Conservation (phyloP, 2,329 filamentous ascomycete genomes). For the Xylaria sp. region DNA sequence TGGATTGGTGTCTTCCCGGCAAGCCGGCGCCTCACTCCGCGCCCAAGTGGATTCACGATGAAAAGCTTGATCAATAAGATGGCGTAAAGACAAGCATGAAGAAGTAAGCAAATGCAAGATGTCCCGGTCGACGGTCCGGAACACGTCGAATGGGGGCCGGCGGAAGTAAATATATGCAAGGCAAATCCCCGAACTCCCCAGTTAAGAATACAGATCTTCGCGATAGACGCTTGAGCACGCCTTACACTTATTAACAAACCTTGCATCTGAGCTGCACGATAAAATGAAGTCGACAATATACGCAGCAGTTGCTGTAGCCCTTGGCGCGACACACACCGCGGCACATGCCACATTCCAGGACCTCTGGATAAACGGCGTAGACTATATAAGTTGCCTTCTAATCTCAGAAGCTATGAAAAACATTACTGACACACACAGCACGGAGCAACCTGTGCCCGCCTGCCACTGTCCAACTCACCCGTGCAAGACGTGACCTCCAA, state of each 20-base stretch:
- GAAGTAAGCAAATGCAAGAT: background rate
- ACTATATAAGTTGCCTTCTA: conserved; percentile 45
- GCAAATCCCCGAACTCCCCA: background rate
- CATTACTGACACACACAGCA: conserved; percentile 45
- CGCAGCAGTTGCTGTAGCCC: conserved; percentile 46
- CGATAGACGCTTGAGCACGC: background rate
- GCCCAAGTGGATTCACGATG: conserved; percentile 10
- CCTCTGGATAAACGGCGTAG: conserved; percentile 60
- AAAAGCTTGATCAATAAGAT: background rate
- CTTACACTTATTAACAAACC: background rate
- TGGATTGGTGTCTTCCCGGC: conserved; percentile 9
- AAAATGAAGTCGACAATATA: conserved; percentile 54
- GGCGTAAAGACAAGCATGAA: background rate
- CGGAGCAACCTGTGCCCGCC: conserved; percentile 59
- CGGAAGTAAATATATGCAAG: conserved; percentile 16
- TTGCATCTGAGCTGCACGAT: background rate
- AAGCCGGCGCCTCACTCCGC: conserved; percentile 33
- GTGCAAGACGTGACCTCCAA: conserved; percentile 57
- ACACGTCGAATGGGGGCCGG: background rate
- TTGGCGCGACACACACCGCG: conserved; percentile 52
- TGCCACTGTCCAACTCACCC: conserved; percentile 63
- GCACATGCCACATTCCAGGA: conserved; percentile 65
- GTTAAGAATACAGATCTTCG: background rate
- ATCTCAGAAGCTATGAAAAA: background rate
- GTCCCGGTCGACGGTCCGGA: conserved; percentile 12